Evolutionary conservation across 768 basidiomycete genomes (phyloP).

Genomic region (Leccinum arenicola): DNA sequence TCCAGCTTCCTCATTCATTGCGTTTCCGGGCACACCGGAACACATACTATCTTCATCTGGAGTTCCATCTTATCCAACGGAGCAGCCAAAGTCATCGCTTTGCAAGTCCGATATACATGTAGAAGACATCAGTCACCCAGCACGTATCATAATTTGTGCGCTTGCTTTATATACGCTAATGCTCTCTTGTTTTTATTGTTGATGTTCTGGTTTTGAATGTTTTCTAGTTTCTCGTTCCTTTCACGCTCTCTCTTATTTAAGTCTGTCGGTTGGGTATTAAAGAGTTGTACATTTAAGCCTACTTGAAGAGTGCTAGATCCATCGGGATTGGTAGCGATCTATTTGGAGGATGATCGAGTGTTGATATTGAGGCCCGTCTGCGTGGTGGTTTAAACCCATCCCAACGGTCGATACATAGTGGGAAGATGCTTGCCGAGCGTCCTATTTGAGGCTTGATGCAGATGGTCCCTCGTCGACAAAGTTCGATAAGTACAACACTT

Average conservation of each 20-base stretch:
- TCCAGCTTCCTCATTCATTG: constrained; percentile 1
- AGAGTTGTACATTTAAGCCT: constrained; percentile 3
- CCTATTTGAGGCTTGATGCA: neutral
- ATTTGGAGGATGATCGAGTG: neutral
- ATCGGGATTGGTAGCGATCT: neutral
- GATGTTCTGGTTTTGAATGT: constrained; percentile 4
- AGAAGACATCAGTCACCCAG: constrained; percentile 7
- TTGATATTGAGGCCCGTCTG: neutral
- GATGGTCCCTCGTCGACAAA: neutral
- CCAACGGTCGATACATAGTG: too few relatives aligned
- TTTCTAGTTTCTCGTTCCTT: neutral
- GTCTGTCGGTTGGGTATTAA: constrained; percentile 11
- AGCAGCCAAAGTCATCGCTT: constrained; percentile 4
- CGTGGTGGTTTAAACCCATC: neutral
- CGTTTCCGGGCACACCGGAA: neutral
- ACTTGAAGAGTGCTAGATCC: neutral
- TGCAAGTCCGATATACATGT: constrained; percentile 3
- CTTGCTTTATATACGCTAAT: constrained; percentile 12
- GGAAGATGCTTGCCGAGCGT: too few relatives aligned
- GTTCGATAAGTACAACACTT: neutral
- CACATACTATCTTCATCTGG: neutral
- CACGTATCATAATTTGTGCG: constrained; percentile 11
- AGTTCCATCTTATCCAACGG: neutral
- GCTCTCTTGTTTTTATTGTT: constrained; percentile 15
- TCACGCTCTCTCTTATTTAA: constrained; percentile 2